Base-by-base conservation (phyloP, 176 grass and related monocot species). In the Bonia amplexicaulis region DNA sequence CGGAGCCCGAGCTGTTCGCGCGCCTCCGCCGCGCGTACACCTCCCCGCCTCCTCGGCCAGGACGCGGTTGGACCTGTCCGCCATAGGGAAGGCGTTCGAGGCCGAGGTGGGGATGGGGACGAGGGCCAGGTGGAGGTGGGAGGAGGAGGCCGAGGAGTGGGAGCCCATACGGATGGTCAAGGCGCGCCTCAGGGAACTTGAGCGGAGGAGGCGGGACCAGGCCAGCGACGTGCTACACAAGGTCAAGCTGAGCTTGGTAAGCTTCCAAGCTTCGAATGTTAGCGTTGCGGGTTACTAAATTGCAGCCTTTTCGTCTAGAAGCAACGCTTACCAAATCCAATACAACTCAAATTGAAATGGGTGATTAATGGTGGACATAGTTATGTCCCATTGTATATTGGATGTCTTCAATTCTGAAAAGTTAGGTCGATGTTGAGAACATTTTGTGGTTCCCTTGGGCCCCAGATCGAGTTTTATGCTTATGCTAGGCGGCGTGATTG, bases 171-270 rank as follows among this genome's bases (percentile, higher is more conserved):
- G 91, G 47, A 87, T 83, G 31, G 83, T 99, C 58, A 99, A 89
- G 90, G 88, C 74, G 0, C 69, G 90, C 3, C 84, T 99, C 69
- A 89, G 79, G 81, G 93, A 95, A 68, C 84, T 99, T 58, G 93
- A 99, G 86, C 79, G 77, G 40, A 94, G 84, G 74, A 66, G 60
- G 63, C 82, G 88, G 80, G 84, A 85, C 25, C 88, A 95, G 86
- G 40, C 93, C 31, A 80, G 41, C 77, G 91, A 98, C 68, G 85
- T 95, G 40, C 92, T 98, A 51, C 93, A 94, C 54, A 99, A 94
- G 81, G 70, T 92, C 79, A 99, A 99, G 80, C 85, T 90, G 63
- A 80, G 89, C 88, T 44, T 99, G 82, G 93, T 99, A 88, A 90
- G 89, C 52, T 47, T 47, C 9, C 33, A 19, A 7, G 60, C 53